These are phyloP conservation scores for Arachnomyces sp. DNA, from an alignment of 2,329 filamentous ascomycete genomes.

Conservation along the genomic window DNA sequence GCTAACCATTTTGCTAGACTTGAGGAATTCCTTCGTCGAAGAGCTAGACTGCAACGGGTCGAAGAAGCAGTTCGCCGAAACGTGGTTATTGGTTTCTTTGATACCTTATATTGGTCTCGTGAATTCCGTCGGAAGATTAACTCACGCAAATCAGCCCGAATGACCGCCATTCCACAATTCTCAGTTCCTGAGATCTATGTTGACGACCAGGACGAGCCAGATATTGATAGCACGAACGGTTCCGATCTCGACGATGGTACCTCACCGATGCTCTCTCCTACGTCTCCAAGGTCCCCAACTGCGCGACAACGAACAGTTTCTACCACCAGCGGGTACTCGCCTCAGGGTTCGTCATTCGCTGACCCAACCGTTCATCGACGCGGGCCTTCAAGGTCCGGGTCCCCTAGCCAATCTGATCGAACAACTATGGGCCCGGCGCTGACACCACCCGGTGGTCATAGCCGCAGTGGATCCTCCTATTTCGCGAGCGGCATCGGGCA, in stretches of 20 bases:
- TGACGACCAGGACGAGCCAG: slow-evolving; percentile 52
- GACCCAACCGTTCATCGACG: slow-evolving; percentile 35
- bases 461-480: slow-evolving; percentile 10
- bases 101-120: slow-evolving; percentile 81
- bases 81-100: slow-evolving; percentile 89
- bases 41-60: slow-evolving; percentile 83
- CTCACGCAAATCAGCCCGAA: slow-evolving; percentile 63
- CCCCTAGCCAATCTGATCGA: slow-evolving; percentile 38
- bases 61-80: slow-evolving; percentile 89
- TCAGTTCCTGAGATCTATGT: slow-evolving; percentile 85
- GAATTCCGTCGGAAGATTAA: slow-evolving; percentile 71
- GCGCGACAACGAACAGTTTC: slow-evolving; percentile 8
- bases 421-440: slow-evolving; percentile 47
- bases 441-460: slow-evolving; percentile 19
- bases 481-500: slow-evolving; percentile 6
- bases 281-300: slow-evolving; percentile 19
- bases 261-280: slow-evolving; percentile 28
- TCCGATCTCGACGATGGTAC: slow-evolving; percentile 14
- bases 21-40: slow-evolving; percentile 87
- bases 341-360: slow-evolving; percentile 48
- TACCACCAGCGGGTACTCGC: slow-evolving; percentile 37
- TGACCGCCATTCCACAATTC: slow-evolving; percentile 71
- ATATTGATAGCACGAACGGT: slow-evolving; percentile 7
- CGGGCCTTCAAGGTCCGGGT: slow-evolving; percentile 24
- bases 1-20: slow-evolving; percentile 46